phyloP scores from a whole-genome alignment of 306 rosid species.

The Quercus ilex region DNA sequence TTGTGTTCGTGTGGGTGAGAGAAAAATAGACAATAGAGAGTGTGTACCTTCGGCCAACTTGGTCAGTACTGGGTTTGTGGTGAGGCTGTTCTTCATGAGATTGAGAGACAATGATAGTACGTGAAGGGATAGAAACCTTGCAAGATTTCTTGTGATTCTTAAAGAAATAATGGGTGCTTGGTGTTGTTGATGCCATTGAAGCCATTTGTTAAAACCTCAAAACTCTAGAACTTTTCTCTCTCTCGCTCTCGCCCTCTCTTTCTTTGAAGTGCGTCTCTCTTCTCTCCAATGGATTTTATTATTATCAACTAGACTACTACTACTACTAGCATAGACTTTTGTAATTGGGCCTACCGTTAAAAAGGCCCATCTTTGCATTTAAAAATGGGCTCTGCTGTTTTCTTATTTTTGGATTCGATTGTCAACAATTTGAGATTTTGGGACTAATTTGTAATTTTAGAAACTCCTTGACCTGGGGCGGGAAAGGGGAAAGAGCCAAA shows the following conservation, averaged over 20 bases:
- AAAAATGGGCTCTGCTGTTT: neutral
- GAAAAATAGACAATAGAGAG: neutral
- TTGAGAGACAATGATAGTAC: constrained; percentile 17
- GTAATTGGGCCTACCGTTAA: neutral
- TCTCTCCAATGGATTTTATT: neutral
- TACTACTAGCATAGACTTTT: too few relatives aligned
- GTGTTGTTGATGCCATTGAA: constrained; percentile 30
- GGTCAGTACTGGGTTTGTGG: constrained; percentile 17
- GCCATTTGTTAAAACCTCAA: constrained; percentile 23
- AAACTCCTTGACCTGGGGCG: neutral
- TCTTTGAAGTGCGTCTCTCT: too few relatives aligned
- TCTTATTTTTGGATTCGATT: neutral
- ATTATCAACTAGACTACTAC: too few relatives aligned
- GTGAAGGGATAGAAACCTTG: constrained; percentile 11
- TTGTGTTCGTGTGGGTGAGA: neutral
- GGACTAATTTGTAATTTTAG: neutral
- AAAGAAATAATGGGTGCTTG: constrained; percentile 8
- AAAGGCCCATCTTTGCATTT: neutral
- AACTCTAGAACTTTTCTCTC: neutral
- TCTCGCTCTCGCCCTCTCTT: neutral
- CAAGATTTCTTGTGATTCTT: constrained; percentile 3
- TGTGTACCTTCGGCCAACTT: constrained; percentile 53
- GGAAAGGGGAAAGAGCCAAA: neutral
- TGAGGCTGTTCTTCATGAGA: neutral
- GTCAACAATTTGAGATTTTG: neutral